These are phyloP conservation scores for Rhizopogon vesiculosus DNA, from an alignment of 768 basidiomycete genomes.

Conservation along the genomic window DNA sequence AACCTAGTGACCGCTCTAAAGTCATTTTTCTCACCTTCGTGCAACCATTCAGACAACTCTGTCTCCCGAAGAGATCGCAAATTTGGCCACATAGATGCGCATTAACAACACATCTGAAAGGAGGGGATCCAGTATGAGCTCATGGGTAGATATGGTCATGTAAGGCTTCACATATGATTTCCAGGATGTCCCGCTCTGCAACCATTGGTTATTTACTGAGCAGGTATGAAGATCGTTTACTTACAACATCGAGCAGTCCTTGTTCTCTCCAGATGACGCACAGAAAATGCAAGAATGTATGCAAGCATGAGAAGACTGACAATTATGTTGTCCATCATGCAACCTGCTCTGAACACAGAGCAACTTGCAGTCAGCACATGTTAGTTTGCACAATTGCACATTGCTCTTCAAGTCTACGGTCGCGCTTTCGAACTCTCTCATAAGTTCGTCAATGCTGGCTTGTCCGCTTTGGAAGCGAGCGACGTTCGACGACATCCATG, in stretches of 20 bases:
- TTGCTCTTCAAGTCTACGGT: conserved; percentile 41
- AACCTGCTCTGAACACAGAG: conserved; percentile 40
- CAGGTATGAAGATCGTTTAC: conserved; percentile 12
- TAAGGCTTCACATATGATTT: conserved; percentile 42
- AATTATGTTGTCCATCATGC: conserved; percentile 46
- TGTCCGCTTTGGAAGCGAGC: conserved; percentile 40
- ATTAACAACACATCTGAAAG: conserved; percentile 43
- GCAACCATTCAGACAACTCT: conserved; percentile 50
- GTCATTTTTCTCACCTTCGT: conserved; percentile 35
- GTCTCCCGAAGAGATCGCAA: conserved; percentile 40
- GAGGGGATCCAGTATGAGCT: background rate
- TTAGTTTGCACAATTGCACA: conserved; percentile 44
- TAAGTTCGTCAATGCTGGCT: conserved; percentile 41
- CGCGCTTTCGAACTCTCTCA: conserved; percentile 36
- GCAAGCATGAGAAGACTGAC: conserved; percentile 47
- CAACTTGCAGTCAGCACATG: conserved; percentile 45
- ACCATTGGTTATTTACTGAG: background rate
- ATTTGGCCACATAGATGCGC: conserved; percentile 50
- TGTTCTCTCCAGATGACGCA: conserved; percentile 26
- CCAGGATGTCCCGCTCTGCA: conserved; percentile 58
- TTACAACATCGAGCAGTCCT: conserved; percentile 43
- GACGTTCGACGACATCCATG: conserved; percentile 49
- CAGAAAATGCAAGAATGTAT: conserved; percentile 37
- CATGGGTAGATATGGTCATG: background rate
- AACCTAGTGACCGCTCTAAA: background rate